Base-by-base conservation (phyloP, 345 rosid species). In the Camelina neglecta region DNA sequence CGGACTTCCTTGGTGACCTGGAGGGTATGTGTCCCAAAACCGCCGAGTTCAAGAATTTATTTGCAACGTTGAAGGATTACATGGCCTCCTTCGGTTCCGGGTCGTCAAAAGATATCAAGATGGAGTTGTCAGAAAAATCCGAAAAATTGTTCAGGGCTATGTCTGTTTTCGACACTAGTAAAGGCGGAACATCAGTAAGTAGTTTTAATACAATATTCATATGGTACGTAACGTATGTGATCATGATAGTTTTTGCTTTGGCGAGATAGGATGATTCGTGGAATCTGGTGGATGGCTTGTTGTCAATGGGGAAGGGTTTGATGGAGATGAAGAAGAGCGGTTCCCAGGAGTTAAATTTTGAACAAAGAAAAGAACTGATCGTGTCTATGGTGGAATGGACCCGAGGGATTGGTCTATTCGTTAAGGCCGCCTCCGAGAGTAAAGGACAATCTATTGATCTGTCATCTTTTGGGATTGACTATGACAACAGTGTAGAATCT, bases 361-460 rank as follows among this genome's bases (percentile, higher is more conserved):
- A 62, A 11, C 44, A 62, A 51, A 24, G 76, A 49, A 63, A 31
- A 73, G 42, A 51, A 39, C 4, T 41, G 4, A 50, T 60, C 13
- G 23, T 50, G 11, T 51, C 35, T 41, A 62, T 72, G 54, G 23
- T 73, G 45, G 42, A 63, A 42, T 73, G 76, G 76, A 21, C 54
- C 41, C 21, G 69, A 41, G 62, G 35, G 1, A 29, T 63, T 5
- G 53, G 76, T 63, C 1, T 39, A 8, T 73, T 63, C 10, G 33
- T 63, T 41, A 73, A 73, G 55, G 11, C 7, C 3, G 56, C 69
- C 45, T 41, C 77, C 10, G 70, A 73, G 35, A 53, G 20, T 11
- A 42, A 64, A 73, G 76, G 70, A 64, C 31, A 42, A 8, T 18
- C 77, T 54, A 60, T 73, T 54, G 77, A 63, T 64, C 26, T 72